Conservation (phyloP, 1,284 basidiomycete species). For the Papiliotrema fonsecae region DNA sequence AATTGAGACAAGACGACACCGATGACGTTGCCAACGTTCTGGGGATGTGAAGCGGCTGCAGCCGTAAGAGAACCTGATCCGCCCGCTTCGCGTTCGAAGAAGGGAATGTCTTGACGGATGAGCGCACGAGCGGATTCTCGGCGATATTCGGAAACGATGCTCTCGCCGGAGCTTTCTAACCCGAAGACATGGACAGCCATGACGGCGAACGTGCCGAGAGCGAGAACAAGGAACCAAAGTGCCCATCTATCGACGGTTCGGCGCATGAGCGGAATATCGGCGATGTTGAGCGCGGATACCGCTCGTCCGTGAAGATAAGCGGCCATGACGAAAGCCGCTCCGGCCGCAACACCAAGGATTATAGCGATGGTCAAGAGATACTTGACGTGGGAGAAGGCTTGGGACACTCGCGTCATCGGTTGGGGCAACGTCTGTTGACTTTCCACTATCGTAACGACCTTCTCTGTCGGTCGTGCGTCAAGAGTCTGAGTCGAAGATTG, state of each 20-base stretch:
- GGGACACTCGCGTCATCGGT: not conserved
- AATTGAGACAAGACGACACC: constrained; percentile 47
- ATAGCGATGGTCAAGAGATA: constrained; percentile 14
- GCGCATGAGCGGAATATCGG: constrained; percentile 16
- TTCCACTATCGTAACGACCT: not conserved
- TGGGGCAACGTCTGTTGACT: not conserved
- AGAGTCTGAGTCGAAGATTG: not conserved
- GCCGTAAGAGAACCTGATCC: constrained; percentile 46
- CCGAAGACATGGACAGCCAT: constrained; percentile 25
- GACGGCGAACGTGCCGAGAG: constrained; percentile 21
- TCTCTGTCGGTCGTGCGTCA: not conserved
- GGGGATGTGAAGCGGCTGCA: constrained; percentile 39
- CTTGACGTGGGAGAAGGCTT: constrained; percentile 15
- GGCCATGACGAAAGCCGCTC: constrained; percentile 45
- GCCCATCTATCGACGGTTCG: constrained; percentile 26
- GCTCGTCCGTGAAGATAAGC: constrained; percentile 38
- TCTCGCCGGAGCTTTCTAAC: constrained; percentile 30
- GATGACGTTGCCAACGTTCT: constrained; percentile 43
- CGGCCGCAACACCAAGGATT: constrained; percentile 22
- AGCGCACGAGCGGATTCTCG: constrained; percentile 17
- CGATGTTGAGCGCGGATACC: constrained; percentile 23
- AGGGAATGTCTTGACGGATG: constrained; percentile 33
- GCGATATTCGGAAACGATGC: constrained; percentile 20
- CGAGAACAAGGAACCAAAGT: constrained; percentile 37
- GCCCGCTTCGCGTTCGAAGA: constrained; percentile 39